Base-by-base conservation (phyloP, 495 filamentous ascomycete species). In the Aspergillus steynii region DNA sequence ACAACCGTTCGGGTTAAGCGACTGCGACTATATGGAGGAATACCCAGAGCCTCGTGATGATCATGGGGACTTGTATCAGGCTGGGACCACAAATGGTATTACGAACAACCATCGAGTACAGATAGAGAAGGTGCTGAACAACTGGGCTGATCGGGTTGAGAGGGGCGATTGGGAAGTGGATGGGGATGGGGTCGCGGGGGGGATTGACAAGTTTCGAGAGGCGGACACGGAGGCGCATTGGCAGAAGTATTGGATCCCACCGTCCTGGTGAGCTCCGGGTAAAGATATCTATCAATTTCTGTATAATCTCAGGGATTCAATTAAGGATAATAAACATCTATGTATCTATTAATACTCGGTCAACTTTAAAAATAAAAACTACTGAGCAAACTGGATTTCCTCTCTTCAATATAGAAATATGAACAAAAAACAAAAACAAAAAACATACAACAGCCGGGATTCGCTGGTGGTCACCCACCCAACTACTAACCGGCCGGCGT, bases 91-190 rank as follows among this genome's bases (percentile, higher is more conserved):
- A 26, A 59, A 63, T 50, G 61, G 61, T 25, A 59, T 63, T 45
- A 59, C 51, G 4, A 55, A 56, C 51, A 12, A 4, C 3, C 61
- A 59, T 50, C 20, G 14, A 15, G 61, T 63, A 46, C 52, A 52
- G 51, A 59, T 63, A 25, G 51, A 59, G 46, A 59, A 63, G 51
- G 50, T 59, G 15, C 46, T 63, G 45, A 45, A 59, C 15, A 64
- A 56, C 42, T 82, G 74, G 77, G 60, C 64, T 15, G 65, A 68
- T 42, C 53, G 77, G 61, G 70, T 80, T 50, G 77, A 76, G 34
- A 52, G 50, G 54, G 78, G 75, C 14, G 48, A 74, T 45, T 80
- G 77, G 78, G 63, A 64, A 45, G 77, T 82, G 50, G 74, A 73
- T 29, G 53, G 61, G 42, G 53, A 77, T 31, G 75, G 78, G 2